Evolutionary conservation across 306 rosid genomes (phyloP).

Genomic region (Adenanthera pavonina): DNA sequence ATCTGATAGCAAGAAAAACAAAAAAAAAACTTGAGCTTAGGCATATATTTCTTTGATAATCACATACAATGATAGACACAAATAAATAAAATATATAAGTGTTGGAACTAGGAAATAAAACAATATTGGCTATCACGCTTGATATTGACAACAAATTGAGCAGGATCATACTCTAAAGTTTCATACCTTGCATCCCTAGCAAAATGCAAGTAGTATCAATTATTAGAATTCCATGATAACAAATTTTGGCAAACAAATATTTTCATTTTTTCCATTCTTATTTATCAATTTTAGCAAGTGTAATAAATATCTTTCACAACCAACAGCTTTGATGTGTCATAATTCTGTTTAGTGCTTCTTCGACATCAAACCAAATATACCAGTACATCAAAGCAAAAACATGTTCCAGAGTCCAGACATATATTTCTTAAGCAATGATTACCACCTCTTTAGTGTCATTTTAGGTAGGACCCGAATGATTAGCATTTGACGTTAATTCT

Average conservation of each 20-base stretch:
- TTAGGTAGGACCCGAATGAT: constrained; percentile 22
- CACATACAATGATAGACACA: constrained; percentile 17
- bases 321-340: background rate
- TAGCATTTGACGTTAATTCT: constrained; percentile 24
- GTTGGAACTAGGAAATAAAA: background rate
- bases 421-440: background rate
- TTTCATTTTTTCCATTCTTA: constrained; percentile 33
- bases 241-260: constrained; percentile 17
- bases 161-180: constrained; percentile 16
- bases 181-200: constrained; percentile 31
- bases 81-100: background rate
- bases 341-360: background rate
- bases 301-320: constrained; percentile 9
- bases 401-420: background rate
- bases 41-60: constrained; percentile 21
- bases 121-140: constrained; percentile 19
- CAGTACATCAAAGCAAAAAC: background rate
- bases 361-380: background rate
- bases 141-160: constrained; percentile 24
- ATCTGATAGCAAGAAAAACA: constrained; percentile 36
- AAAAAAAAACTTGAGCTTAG: background rate
- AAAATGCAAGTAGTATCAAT: constrained; percentile 20
- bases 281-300: constrained; percentile 11
- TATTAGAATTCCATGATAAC: constrained; percentile 19
- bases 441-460: constrained; percentile 30